These are phyloP conservation scores for Platanus orientalis DNA, from an alignment of 164 flowering plant genomes.

Conservation along the genomic window DNA sequence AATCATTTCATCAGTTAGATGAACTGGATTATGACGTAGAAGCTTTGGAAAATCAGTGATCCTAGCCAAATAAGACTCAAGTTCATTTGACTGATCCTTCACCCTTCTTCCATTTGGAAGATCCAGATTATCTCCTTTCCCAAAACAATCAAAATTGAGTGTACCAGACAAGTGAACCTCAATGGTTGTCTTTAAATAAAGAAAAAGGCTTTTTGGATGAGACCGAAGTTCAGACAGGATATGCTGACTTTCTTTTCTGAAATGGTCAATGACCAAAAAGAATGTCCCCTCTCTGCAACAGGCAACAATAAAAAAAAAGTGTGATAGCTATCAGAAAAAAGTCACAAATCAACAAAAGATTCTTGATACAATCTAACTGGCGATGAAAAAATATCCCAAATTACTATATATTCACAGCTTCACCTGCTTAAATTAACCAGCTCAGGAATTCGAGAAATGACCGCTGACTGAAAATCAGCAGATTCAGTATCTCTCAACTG, in stretches of 20 bases:
- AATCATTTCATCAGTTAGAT: conserved; percentile 72
- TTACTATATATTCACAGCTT: conserved; percentile 4
- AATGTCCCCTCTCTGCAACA: conserved; percentile 73
- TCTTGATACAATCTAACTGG: not conserved
- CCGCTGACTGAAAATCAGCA: conserved; percentile 55
- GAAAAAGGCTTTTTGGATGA: conserved; percentile 79
- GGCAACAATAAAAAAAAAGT: conserved; percentile 4
- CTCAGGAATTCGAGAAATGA: conserved; percentile 67
- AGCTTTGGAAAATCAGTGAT: conserved; percentile 65
- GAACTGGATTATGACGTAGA: conserved; percentile 50
- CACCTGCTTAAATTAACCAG: conserved; percentile 78
- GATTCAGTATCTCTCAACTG: conserved; percentile 36
- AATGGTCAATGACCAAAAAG: conserved; percentile 62
- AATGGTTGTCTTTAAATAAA: conserved; percentile 73
- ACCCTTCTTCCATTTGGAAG: conserved; percentile 22
- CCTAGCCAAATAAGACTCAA: conserved; percentile 49
- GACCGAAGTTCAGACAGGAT: conserved; percentile 58
- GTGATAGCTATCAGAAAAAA: conserved; percentile 10
- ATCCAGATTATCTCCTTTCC: conserved; percentile 27
- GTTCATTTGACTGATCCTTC: conserved; percentile 34
- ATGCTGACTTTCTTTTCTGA: conserved; percentile 39
- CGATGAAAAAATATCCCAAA: not conserved
- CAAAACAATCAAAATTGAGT: conserved; percentile 55
- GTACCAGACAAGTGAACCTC: conserved; percentile 77
- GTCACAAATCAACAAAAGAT: not conserved